Evolutionary conservation across 2,329 filamentous ascomycete genomes (phyloP), one percentile per base, ranked within the genome.

Genomic region (Pseudocercospora macadamiae): DNA sequence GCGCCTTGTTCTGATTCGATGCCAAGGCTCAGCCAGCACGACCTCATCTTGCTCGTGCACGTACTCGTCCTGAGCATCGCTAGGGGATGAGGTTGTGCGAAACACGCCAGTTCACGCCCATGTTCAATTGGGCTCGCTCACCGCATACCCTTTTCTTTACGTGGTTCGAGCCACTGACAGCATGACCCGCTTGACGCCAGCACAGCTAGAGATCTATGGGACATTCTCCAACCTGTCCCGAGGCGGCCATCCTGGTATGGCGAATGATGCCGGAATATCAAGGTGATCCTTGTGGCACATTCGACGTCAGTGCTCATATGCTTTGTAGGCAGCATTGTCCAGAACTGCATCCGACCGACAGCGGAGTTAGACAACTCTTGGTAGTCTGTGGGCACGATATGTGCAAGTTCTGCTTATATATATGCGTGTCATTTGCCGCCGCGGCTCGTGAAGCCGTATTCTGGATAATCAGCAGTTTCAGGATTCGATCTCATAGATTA

Each of bases 391-490:
- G 21, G 16, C 3, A 9, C 45, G 28, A 7, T 12, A 30, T 28
- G 14, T 9, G n/a, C 23, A 28, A 19, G n/a, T 28, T 51, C 16
- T 18, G n/a, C 14, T 16, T 28, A 10, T 51, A 34, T 34, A 34
- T 51, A 51, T 21, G 34, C 34, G 47, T 51, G 23, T 51, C 47
- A 30, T 34, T 51, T 19, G 47, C 47, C 26, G 47, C 47, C 47
- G 18, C 16, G 25, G 26, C 14, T 51, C 19, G 47, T 14, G 21
- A 21, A 34, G 47, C 47, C n/a, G 47, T 19, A 18, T 32, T 51
- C 16, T 32, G 47, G 26, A n/a, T 51, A 26, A 10, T 51, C 18
- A 10, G 32, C 48, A 21, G n/a, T 34, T 51, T 51, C 16, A 51
- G 48, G 48, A 21, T 49, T 49, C 23, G 9, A 36, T 23, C 28